Conservation (phyloP, 345 rosid genomes). For the Salix purpurea region DNA sequence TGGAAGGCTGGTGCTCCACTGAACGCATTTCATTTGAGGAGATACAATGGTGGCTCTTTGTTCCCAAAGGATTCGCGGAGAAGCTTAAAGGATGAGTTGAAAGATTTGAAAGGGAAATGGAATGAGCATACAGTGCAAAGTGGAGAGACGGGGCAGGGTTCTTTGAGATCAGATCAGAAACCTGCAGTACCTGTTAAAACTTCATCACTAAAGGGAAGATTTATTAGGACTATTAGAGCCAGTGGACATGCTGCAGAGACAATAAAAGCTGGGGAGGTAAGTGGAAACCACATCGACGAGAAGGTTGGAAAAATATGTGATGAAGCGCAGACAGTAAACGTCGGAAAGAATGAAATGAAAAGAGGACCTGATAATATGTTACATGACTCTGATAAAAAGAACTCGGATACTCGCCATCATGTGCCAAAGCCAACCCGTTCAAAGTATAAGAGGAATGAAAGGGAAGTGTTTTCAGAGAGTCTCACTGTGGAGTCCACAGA, state of each 20-base stretch:
- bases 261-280: slow-evolving; percentile 25
- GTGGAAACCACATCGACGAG: slow-evolving; percentile 19
- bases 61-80: slow-evolving; percentile 18
- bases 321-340: slow-evolving; percentile 16
- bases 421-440: slow-evolving; percentile 5
- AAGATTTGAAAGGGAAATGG: slow-evolving; percentile 16
- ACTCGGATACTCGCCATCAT: slow-evolving; percentile 5
- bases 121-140: slow-evolving; percentile 19
- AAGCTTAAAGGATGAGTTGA: slow-evolving; percentile 19
- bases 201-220: slow-evolving; percentile 48
- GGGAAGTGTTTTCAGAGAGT: slow-evolving; percentile 12
- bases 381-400: slow-evolving; percentile 12
- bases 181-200: slow-evolving; percentile 25
- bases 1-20: slow-evolving; percentile 16
- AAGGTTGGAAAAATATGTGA: slow-evolving; percentile 7
- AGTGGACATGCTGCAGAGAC: slow-evolving; percentile 22
- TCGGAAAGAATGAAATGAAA: slow-evolving; percentile 17
- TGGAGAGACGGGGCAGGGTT: slow-evolving; percentile 26
- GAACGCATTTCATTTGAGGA: slow-evolving; percentile 38
- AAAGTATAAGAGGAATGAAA: slow-evolving; percentile 18
- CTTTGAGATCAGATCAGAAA: slow-evolving; percentile 34
- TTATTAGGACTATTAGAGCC: slow-evolving; percentile 61
- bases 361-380: slow-evolving; percentile 14
- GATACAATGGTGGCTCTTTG: slow-evolving; percentile 32
- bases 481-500: slow-evolving; percentile 10